A percentile compares a stretch with the other conserved stretches of the same genome.
phyloP scores from a whole-genome alignment of 345 rosid species.

The Brassica carinata region DNA sequence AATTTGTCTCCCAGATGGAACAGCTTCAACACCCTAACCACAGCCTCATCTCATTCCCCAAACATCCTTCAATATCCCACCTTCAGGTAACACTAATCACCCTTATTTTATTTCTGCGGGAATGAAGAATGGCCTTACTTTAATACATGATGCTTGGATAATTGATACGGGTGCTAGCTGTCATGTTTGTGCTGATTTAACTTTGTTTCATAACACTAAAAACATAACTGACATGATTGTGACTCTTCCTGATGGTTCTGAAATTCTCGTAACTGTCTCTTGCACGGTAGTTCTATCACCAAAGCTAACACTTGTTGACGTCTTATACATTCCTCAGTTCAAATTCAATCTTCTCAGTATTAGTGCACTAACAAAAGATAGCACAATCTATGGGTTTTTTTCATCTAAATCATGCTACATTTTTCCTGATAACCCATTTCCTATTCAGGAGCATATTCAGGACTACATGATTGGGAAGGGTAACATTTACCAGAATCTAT shows the following conservation, averaged over 20 bases:
- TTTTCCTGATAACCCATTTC: neutral
- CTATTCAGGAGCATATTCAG: neutral
- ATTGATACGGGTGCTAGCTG: neutral
- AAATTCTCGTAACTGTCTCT: too few relatives aligned
- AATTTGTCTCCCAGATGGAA: neutral
- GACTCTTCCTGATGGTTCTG: neutral
- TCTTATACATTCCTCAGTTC: neutral
- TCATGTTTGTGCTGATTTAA: neutral
- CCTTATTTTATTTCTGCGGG: neutral
- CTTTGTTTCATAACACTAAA: neutral
- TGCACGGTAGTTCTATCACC: too few relatives aligned
- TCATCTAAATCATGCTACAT: neutral
- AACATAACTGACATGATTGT: neutral
- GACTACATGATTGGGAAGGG: neutral
- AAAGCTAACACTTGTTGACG: neutral
- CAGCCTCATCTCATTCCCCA: neutral
- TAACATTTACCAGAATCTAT: neutral
- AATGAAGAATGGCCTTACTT: neutral
- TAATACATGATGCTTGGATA: neutral
- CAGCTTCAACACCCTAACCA: neutral
- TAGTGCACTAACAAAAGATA: neutral
- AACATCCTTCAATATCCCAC: neutral
- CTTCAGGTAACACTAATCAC: neutral
- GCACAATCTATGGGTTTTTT: neutral
- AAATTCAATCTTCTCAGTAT: neutral